Base-by-base conservation (phyloP, 73 alveolate species). In the Paraurostyla sp. region DNA sequence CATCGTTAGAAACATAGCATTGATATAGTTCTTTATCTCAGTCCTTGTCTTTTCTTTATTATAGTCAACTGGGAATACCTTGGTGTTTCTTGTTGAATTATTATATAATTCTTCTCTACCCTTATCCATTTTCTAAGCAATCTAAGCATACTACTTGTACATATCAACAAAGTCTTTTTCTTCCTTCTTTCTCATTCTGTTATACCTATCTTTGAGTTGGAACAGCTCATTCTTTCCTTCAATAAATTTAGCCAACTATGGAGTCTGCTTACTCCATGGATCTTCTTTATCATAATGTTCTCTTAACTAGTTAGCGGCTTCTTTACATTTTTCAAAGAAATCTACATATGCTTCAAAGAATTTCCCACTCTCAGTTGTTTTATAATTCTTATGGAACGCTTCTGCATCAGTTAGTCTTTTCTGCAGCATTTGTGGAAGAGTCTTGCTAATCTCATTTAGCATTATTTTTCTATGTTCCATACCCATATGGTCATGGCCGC, bases 381-480 rank as follows among this genome's bases (percentile, higher is more conserved):
- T 84, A 27, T 84, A 84, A 51, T 78, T 69, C 46, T 78, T 78
- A 38, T 63, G 82, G 20, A 76, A 41, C 9, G 41, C 76, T 36
- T 84, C 92, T 22, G 82, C 22, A 13, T 41, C 86, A 41, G 63
- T 57, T 40, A 84, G 43, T 36, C 62, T 62, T 45, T 84, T 84
- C 27, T 40, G 36, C 25, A 84, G 25, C 23, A 43, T 33, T 20
- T 18, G 16, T 13, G 87, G 59, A 30, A 63, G 49, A 25, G 54
- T 45, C 13, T 69, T 15, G 30, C 52, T 52, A 16, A 84, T 35
- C 20, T 84, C 92, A n/a, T 42, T 25, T 0, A 84, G 46, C 11
- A 30, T 23, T 13, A 49, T 43, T 38, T 84, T 84, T 38, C 52
- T 84, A 68, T 84, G 92, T 22, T 84, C 92, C 49, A 84, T 38